Base-by-base conservation (phyloP, 83 land plant genomes). In the Diphasiastrum complanatum region DNA sequence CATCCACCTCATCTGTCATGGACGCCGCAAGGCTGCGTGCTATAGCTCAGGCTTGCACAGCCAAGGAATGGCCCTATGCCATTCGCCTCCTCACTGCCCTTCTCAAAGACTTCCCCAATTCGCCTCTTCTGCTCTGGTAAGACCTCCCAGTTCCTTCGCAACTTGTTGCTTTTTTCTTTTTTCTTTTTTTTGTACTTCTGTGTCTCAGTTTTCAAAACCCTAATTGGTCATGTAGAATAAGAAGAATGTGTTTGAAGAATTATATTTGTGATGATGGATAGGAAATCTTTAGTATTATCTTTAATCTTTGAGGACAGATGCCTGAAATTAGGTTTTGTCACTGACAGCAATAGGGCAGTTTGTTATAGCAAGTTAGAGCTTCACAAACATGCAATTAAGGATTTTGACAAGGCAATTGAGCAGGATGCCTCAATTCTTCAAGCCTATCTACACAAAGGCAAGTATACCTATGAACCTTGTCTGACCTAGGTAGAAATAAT, bases 311-410 rank as follows among this genome's bases (percentile, higher is more conserved):
- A n/a, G n/a, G n/a, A n/a, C n/a, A n/a, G n/a, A n/a, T 28, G 20
- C 30, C 23, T 18, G 36, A 32, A n/a, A 19, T 53, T 10, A 22
- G 66, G 16, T 45, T 54, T 4, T 20, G 26, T 52, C 27, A 4
- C 31, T 64, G 59, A 25, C 78, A 90, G 96, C 70, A 90, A 90
- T 66, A 66, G 96, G 58, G 96, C 96, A 0, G 83, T 72, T 55
- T 90, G 96, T 60, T 83, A 90, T 51, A 90, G 87, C 51, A 86
- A 86, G 73, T 61, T 90, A 80, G 92, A 90, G 83, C 63, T 90
- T 36, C 78, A 90, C 75, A 90, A 90, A 82, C 96, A 86, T 50
- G 92, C 76, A 35, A 69, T 90, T 51, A 85, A 83, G 76, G 96
- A 90, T 56, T 90, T 88, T 40, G 84, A 90, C 37, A 81, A 63